phyloP scores from a whole-genome alignment of 371 early-diverging fungal species.

The Actinomucor elegans region DNA sequence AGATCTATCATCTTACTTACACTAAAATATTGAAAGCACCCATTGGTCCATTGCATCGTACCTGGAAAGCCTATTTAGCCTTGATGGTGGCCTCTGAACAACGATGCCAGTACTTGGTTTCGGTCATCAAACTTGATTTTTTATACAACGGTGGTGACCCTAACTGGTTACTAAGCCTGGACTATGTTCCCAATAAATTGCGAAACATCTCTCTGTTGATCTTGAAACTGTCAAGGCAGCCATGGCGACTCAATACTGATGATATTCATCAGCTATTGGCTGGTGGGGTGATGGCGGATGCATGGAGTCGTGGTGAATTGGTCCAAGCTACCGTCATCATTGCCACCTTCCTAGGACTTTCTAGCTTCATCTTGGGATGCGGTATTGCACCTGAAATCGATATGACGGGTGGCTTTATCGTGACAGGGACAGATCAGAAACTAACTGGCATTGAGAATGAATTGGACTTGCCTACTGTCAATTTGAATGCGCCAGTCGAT shows the following conservation, averaged over 20 bases:
- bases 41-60: constrained; percentile 55
- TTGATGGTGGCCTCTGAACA: constrained; percentile 68
- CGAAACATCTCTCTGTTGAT: constrained; percentile 49
- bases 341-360: constrained; percentile 58
- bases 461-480: constrained; percentile 25
- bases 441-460: constrained; percentile 42
- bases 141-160: constrained; percentile 63
- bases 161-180: constrained; percentile 58
- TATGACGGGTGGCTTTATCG: constrained; percentile 55
- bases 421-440: background rate
- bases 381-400: constrained; percentile 70
- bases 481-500: background rate
- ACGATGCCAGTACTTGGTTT: constrained; percentile 61
- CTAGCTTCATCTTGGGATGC: constrained; percentile 60
- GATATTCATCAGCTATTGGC: constrained; percentile 47
- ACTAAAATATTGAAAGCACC: constrained; percentile 44
- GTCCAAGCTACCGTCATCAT: constrained; percentile 63
- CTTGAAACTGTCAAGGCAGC: constrained; percentile 57
- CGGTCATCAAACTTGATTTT: constrained; percentile 55
- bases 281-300: constrained; percentile 30
- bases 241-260: constrained; percentile 55
- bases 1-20: constrained; percentile 49
- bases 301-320: constrained; percentile 64
- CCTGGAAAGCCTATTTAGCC: constrained; percentile 62
- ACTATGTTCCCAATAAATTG: constrained; percentile 55